Evolutionary conservation across 2,329 filamentous ascomycete species (phyloP), one percentile per base, ranked within the genome.

Genomic region (Penicillium sp.): DNA sequence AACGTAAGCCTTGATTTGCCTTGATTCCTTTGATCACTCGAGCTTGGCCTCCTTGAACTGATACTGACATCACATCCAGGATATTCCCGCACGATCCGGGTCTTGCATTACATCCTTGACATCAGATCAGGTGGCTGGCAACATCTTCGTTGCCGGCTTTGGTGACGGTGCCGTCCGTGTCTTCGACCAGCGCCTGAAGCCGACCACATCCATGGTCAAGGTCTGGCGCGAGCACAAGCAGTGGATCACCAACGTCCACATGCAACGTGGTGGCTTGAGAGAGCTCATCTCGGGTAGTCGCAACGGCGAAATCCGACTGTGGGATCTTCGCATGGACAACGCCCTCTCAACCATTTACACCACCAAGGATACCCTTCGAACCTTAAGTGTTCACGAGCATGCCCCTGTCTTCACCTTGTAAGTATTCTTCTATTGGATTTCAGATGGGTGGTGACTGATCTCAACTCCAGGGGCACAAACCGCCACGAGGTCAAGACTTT

Each of bases 201-300:
- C 89, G 2, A 86, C 89, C 50, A 89, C 93, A 44, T 86, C 87
- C 14, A 96, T 97, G 90, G 86, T 96, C 45, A 88, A 87, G 69
- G 90, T 91, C 57, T 98, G 93, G 91, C 93, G 94, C 65, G 89
- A 96, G 60, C 91, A 97, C 63, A 84, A 85, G 50, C 88, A 94
- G 59, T 98, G 93, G 93, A 85, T 98, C 67, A 90, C 89, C 60
- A 93, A 88, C 57, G 89, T 95, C 11, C 93, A 97, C 65, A 89
- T 98, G 81, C 93, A 98, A 70, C 86, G 93, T 35, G 93, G 93
- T 50, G 93, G 93, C 2, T 84, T 95, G 68, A 80, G 93, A 48
- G 93, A 98, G 69, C 78, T 98, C 34, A 77, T 98, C 43, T 91
- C 86, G 35, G 93, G 89, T 16, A 94, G 89, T 64, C 82, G 89